These are phyloP conservation scores for Oxytropis ochrocephala DNA, from an alignment of 306 rosid species.

Conservation along the genomic window DNA sequence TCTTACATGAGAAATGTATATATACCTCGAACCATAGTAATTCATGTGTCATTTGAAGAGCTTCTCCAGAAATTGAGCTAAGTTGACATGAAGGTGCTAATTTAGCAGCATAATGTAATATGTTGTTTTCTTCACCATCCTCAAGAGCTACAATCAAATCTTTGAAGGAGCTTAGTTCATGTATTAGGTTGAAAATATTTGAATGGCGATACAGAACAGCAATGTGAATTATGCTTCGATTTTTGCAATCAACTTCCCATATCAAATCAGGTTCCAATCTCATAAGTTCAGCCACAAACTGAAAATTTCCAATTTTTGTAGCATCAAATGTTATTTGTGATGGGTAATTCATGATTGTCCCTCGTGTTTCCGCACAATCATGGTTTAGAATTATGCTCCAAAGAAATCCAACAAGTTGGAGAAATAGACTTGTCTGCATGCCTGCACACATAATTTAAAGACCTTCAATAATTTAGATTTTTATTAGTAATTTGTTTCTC, in stretches of 20 bases:
- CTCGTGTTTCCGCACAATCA: not conserved
- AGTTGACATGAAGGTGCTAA: constrained; percentile 29
- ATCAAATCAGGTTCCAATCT: constrained; percentile 30
- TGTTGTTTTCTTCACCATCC: constrained; percentile 22
- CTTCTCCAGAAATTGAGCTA: constrained; percentile 26
- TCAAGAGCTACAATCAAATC: constrained; percentile 12
- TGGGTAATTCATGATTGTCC: constrained; percentile 20
- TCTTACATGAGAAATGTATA: not conserved
- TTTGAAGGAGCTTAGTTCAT: constrained; percentile 22
- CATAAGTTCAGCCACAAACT: constrained; percentile 26
- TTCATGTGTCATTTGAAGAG: constrained; percentile 40
- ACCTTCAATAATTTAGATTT: too few species aligned
- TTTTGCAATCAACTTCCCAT: constrained; percentile 25
- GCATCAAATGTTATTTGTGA: constrained; percentile 29
- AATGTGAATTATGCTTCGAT: constrained; percentile 32
- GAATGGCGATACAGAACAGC: constrained; percentile 37
- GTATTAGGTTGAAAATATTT: constrained; percentile 22
- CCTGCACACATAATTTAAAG: not conserved
- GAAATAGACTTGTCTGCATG: not conserved
- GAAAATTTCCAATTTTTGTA: constrained; percentile 31
- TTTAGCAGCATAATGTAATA: constrained; percentile 35
- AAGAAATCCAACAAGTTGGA: constrained; percentile 28
- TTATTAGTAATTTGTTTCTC: too few species aligned
- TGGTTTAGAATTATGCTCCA: constrained; percentile 5
- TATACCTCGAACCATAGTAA: constrained; percentile 40